Percentiles rank a stretch among this genome's conserved stretches.
Conservation (phyloP, 192 early-diverging fungal genomes). For the Backusella parvicylindrica region DNA sequence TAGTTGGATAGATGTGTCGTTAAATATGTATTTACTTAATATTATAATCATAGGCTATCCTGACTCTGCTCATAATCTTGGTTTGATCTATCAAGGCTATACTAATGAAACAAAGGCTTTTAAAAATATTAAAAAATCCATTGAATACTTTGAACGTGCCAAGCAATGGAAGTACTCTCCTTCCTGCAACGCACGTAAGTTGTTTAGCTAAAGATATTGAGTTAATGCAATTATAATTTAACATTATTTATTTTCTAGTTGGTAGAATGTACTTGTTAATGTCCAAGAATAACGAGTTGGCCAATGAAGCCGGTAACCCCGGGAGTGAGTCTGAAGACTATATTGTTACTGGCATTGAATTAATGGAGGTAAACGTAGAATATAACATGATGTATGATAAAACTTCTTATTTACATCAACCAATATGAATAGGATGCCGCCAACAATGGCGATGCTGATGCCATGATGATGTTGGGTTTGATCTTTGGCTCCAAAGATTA, state of each 20-base stretch:
- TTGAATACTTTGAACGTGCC: constrained; percentile 41
- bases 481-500: constrained; percentile 50
- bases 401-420: neutral
- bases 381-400: neutral
- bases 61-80: constrained; percentile 52
- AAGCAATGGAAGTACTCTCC: constrained; percentile 43
- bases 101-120: constrained; percentile 20
- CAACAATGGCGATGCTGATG: constrained; percentile 41
- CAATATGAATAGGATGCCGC: constrained; percentile 19
- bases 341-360: constrained; percentile 38
- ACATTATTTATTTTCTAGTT: constrained; percentile 19
- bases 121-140: constrained; percentile 33
- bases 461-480: constrained; percentile 46
- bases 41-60: constrained; percentile 37
- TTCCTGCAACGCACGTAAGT: constrained; percentile 43
- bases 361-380: constrained; percentile 28
- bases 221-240: neutral
- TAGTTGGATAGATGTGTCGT: neutral
- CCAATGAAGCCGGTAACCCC: constrained; percentile 31
- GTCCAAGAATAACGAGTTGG: constrained; percentile 26
- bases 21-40: neutral
- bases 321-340: constrained; percentile 37
- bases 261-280: constrained; percentile 34
- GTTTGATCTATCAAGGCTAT: constrained; percentile 47
- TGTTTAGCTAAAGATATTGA: neutral